A percentile compares a stretch with the other conserved stretches of the same genome.
Conservation (phyloP, 805 yeast species). For the Candida ipomoeae region DNA sequence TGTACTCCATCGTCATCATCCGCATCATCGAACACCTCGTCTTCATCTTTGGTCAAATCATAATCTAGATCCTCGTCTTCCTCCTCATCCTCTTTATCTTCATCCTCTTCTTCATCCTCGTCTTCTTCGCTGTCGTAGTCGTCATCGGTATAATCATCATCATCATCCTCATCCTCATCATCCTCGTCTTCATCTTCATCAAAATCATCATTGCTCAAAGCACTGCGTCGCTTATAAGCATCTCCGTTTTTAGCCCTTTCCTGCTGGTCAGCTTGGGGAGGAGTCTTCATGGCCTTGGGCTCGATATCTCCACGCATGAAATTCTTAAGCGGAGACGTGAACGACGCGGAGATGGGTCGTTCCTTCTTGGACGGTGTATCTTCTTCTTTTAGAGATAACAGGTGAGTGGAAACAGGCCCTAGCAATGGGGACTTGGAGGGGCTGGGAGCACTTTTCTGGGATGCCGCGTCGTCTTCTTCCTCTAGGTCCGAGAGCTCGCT, state of each 20-base stretch:
- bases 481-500: conserved; percentile 57
- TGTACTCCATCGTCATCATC: conserved; percentile 4
- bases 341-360: conserved; percentile 35
- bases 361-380: conserved; percentile 14
- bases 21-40: conserved; percentile 5
- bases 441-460: conserved; percentile 2
- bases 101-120: conserved; percentile 11
- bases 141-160: conserved; percentile 9
- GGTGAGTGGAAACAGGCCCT: conserved; percentile 10
- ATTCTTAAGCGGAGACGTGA: conserved; percentile 39
- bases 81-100: conserved; percentile 9
- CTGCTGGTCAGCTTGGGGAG: conserved; percentile 20
- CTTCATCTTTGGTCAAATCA: conserved; percentile 3
- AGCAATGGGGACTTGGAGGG: conserved; percentile 5
- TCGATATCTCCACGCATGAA: conserved; percentile 32
- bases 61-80: conserved; percentile 7
- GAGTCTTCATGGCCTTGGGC: conserved; percentile 27
- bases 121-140: conserved; percentile 12
- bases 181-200: conserved; percentile 15
- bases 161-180: conserved; percentile 10
- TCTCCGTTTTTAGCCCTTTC: background rate
- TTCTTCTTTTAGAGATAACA: background rate
- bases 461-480: conserved; percentile 32
- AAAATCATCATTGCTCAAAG: conserved; percentile 10
- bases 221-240: conserved; percentile 12